Conservation (phyloP, 345 rosid genomes). For the Eutrema yunnanense region DNA sequence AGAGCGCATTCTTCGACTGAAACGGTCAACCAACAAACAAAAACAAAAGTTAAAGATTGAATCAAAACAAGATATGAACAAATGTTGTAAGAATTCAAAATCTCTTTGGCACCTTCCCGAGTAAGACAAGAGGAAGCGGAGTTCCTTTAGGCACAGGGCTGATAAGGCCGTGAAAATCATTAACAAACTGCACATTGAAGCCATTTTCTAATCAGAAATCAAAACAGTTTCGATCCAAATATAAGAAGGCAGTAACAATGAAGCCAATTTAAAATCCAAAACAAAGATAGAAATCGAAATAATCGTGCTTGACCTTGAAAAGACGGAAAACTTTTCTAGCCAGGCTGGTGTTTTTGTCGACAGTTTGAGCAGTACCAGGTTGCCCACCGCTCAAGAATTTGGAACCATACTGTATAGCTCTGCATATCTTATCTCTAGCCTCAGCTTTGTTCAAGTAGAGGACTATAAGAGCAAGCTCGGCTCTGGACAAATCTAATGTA, state of each 20-base stretch:
- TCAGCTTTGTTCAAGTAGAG: slow-evolving; percentile 93
- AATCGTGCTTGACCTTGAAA: slow-evolving; percentile 49
- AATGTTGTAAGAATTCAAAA: neutral
- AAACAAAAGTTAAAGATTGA: neutral
- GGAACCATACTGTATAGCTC: slow-evolving; percentile 97
- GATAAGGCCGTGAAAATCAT: slow-evolving; percentile 78
- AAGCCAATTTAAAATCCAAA: neutral
- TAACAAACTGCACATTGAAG: slow-evolving; percentile 59
- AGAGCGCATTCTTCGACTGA: slow-evolving; percentile 85
- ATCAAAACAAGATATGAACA: neutral
- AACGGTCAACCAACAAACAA: slow-evolving; percentile 10
- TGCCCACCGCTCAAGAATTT: slow-evolving; percentile 84
- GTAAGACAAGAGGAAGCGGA: slow-evolving; percentile 77
- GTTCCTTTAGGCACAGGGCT: slow-evolving; percentile 89
- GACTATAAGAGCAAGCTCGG: slow-evolving; percentile 79
- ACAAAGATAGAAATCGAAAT: neutral
- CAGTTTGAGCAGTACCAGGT: slow-evolving; percentile 91
- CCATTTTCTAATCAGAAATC: neutral
- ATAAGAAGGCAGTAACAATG: neutral
- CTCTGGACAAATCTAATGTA: slow-evolving; percentile 71
- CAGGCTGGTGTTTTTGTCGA: slow-evolving; percentile 90
- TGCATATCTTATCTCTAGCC: slow-evolving; percentile 98
- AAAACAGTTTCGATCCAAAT: neutral
- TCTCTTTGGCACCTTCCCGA: slow-evolving; percentile 65
- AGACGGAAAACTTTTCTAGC: slow-evolving; percentile 98